A percentile compares a stretch with the other conserved stretches of the same genome.
Evolutionary conservation across 192 early-diverging fungal genomes (phyloP).

Genomic region (Dissophora globulifera): DNA sequence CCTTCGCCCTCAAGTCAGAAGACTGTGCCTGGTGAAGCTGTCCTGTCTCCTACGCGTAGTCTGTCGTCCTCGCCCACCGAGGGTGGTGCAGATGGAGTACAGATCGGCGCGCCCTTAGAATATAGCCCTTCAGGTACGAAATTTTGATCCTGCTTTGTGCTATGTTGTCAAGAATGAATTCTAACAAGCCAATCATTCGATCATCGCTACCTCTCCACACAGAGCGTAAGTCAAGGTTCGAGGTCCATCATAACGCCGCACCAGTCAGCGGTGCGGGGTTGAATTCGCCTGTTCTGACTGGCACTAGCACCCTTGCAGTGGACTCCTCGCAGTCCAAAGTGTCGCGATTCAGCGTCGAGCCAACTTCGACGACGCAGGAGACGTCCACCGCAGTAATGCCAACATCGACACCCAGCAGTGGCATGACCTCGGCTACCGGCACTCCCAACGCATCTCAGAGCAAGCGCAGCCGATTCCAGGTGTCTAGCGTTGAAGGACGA

Average conservation of each 20-base stretch:
- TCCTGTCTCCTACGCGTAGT: slow-evolving; percentile 40
- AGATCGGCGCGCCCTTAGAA: slow-evolving; percentile 13
- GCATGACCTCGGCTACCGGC: slow-evolving; percentile 4
- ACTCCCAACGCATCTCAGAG: slow-evolving; percentile 25
- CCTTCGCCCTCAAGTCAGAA: slow-evolving; percentile 26
- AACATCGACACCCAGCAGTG: slow-evolving; percentile 2
- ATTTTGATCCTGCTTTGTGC: too few species aligned
- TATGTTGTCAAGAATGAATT: too few species aligned
- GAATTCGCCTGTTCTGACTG: slow-evolving; percentile 26
- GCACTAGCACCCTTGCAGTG: slow-evolving; percentile 4
- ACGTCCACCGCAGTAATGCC: neutral
- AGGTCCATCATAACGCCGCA: slow-evolving; percentile 36
- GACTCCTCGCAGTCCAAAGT: slow-evolving; percentile 37
- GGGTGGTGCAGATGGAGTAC: slow-evolving; percentile 29
- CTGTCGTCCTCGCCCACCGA: slow-evolving; percentile 42
- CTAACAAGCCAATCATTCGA: too few species aligned
- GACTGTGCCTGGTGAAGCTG: slow-evolving; percentile 5
- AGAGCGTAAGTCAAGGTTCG: slow-evolving; percentile 51
- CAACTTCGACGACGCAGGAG: neutral
- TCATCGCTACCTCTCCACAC: too few species aligned
- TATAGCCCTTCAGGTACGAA: slow-evolving; percentile 20
- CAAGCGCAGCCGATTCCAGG: slow-evolving; percentile 47
- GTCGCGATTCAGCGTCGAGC: slow-evolving; percentile 41
- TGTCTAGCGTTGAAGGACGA: slow-evolving; percentile 36
- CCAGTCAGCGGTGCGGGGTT: slow-evolving; percentile 8